Percentiles rank a stretch among this genome's conserved stretches.
These are phyloP conservation scores for Viola pubescens DNA, from an alignment of 441 rosid species.

Conservation along the genomic window DNA sequence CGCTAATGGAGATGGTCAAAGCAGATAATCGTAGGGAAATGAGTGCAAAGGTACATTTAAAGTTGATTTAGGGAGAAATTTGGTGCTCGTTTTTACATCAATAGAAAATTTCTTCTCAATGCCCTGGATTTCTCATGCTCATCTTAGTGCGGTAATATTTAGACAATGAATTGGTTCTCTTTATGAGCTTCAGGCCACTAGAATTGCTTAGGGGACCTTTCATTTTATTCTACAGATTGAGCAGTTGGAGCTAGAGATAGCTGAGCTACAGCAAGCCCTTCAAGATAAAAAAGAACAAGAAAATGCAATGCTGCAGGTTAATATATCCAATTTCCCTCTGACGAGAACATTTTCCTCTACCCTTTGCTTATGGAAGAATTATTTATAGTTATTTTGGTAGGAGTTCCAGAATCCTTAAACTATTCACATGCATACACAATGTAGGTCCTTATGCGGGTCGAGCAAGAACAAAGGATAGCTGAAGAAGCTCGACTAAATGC, in stretches of 20 bases:
- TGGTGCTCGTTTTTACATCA: not conserved
- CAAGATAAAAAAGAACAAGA: constrained; percentile 97
- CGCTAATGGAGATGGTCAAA: constrained; percentile 94
- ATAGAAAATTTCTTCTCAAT: no score
- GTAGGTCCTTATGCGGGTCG: constrained; percentile 94
- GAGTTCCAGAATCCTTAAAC: not conserved
- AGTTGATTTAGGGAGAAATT: constrained; percentile 11
- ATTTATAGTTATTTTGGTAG: constrained; percentile 8
- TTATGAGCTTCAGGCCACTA: constrained; percentile 10
- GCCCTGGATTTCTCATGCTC: constrained; percentile 5
- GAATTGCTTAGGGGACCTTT: constrained; percentile 12
- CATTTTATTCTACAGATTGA: constrained; percentile 54
- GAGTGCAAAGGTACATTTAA: constrained; percentile 65
- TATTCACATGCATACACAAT: not conserved
- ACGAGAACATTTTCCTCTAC: constrained; percentile 6
- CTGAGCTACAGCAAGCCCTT: constrained; percentile 54
- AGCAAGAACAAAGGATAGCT: constrained; percentile 92
- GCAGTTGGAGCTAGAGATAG: constrained; percentile 67
- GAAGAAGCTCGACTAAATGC: constrained; percentile 94
- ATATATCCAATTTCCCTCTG: not conserved
- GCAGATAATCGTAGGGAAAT: constrained; percentile 80
- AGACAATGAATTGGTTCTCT: not conserved
- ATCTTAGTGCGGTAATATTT: not conserved
- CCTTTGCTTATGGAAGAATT: constrained; percentile 2
- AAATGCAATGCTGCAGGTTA: constrained; percentile 92